Conservation (phyloP, 1,284 basidiomycete genomes). For the Peniophora sp. region DNA sequence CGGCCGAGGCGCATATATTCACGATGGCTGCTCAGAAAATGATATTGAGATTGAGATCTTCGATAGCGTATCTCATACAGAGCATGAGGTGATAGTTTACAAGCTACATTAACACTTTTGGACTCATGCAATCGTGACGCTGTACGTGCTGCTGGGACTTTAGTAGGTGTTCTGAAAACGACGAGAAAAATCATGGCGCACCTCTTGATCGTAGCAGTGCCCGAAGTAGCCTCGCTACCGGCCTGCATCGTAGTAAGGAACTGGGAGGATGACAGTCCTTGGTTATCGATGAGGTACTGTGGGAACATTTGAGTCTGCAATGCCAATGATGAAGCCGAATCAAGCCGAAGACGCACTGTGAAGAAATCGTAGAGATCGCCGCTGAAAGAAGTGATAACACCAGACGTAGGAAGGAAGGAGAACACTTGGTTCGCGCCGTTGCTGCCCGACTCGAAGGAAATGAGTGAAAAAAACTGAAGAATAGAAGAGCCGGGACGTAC, state of each 20-base stretch:
- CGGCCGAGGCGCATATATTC: too few species aligned
- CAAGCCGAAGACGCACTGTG: conserved; percentile 23
- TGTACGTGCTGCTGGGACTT: too few species aligned
- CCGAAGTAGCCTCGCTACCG: conserved; percentile 49
- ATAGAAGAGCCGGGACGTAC: neutral
- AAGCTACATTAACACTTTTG: too few species aligned
- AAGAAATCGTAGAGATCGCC: conserved; percentile 51
- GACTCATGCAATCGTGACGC: too few species aligned
- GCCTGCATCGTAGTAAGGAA: conserved; percentile 48
- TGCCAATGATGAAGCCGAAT: neutral
- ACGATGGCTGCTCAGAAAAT: too few species aligned
- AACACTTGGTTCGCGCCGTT: conserved; percentile 59
- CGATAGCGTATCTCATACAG: too few species aligned
- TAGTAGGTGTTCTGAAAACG: neutral
- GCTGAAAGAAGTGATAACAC: conserved; percentile 40
- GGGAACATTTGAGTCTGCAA: neutral
- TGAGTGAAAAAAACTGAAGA: neutral
- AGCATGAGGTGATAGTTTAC: too few species aligned
- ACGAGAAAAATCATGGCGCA: conserved; percentile 13
- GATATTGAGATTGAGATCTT: too few species aligned
- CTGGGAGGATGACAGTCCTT: conserved; percentile 37
- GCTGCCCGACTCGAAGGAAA: conserved; percentile 36
- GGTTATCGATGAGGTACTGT: conserved; percentile 43
- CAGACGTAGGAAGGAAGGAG: conserved; percentile 49
- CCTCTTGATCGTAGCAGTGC: conserved; percentile 47